Base-by-base conservation (phyloP, 345 rosid species). In the Euphorbia pulcherrima region DNA sequence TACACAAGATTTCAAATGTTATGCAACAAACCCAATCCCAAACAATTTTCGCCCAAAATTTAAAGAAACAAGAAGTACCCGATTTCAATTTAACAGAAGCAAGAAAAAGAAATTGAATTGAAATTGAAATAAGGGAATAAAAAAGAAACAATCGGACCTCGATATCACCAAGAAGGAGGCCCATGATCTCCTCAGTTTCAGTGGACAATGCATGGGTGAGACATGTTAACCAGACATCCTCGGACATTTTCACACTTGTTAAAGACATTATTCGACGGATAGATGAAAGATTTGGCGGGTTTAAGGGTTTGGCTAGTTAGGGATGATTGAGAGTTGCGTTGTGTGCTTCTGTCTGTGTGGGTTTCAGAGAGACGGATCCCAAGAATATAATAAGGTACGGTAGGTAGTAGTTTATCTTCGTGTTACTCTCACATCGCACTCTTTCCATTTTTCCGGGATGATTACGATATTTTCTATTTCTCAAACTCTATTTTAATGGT, bases 171-270 rank as follows among this genome's bases (percentile, higher is more conserved):
- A 94, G 99, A 63, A 94, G 97, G 69, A 94, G 96, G 33, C 99
- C 99, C 97, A 94, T 89, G 85, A 94, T 94, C 78, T 94, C 99
- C 74, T 94, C 99, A 37, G 97, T 94, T 79, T 94, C 99, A 18
- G 99, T 91, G 67, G 99, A 94, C 81, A 94, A 81, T 79, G 97
- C 95, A 77, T 94, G 99, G 33, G 97, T 91, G 30, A 91, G 84
- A 78, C 99, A 94, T 51, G 99, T 91, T 67, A 91, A 76, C 97
- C 96, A 91, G 5, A 89, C 97, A 41, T 94, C 99, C 75, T 94
- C 99, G 5, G 97, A 86, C 88, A 94, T 83, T 61, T 86, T 91
- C 50, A 89, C 99, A 53, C 83, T 28, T 20, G 95, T 81, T 47
- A 93, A 80, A 76, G 99, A 82, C 99, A 93, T 93, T 8, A 4